Evolutionary conservation across 208 protist genomes (phyloP), one percentile per base, ranked within the genome.

Genomic region (Leishmania amazonensis): DNA sequence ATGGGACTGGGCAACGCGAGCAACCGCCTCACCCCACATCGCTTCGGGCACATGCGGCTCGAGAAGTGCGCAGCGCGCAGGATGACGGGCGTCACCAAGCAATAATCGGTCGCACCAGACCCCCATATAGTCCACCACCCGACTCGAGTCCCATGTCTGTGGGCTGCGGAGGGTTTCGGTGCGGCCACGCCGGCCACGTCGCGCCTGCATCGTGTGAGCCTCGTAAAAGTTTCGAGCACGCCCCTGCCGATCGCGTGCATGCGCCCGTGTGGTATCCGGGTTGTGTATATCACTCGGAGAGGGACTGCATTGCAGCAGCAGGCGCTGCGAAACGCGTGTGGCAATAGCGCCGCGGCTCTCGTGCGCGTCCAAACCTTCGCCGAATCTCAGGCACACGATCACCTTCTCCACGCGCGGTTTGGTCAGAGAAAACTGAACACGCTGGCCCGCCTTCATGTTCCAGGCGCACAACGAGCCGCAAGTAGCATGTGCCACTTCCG

Each of bases 91-190:
- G 42, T 91, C 89, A 3, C 94, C 94, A 31, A 97, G 83, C 17
- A 97, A 81, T 51, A 97, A 84, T 21, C 94, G 88, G 83, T 97
- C 94, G 81, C 93, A 96, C 94, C 94, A 97, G 31, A 90, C 21
- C 17, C 94, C 94, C 86, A 90, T 89, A 67, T 87, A 95, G 79
- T 97, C 91, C 11, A 78, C 72, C 53, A 94, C 89, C 15, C 77
- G 85, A 38, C 86, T 86, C 35, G 94, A 94, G 78, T 96, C 94
- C 93, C 94, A 97, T 71, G 73, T 83, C 64, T 97, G 94, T 57
- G 92, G 88, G 60, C 76, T 84, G 38, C 91, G 91, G 60, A 84
- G 73, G 15, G 62, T 42, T 8, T 74, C 79, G 58, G 60, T 60
- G 64, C 72, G 31, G 49, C 62, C 65, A 60, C 31, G 85, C 2